These are phyloP conservation scores for Galeopsis tetrahit DNA, from an alignment of 257 asterid species.

Conservation along the genomic window DNA sequence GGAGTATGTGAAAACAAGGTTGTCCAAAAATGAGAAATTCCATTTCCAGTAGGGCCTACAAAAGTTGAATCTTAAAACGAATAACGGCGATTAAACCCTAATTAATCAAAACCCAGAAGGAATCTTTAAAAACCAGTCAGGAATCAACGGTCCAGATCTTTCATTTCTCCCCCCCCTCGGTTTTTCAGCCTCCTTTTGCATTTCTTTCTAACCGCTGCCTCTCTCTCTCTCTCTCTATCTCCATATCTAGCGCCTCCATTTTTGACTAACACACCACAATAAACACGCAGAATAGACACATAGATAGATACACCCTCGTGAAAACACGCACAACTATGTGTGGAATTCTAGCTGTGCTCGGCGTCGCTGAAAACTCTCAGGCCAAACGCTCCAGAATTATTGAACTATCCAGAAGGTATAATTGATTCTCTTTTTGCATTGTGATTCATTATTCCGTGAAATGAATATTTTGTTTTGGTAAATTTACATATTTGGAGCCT, in stretches of 20 bases:
- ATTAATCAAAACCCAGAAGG: conserved; percentile 31
- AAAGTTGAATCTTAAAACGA: conserved; percentile 35
- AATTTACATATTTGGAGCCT: background rate
- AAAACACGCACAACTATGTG: conserved; percentile 60
- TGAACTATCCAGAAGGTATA: conserved; percentile 91
- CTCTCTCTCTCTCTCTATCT: conserved; percentile 13
- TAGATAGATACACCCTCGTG: conserved; percentile 14
- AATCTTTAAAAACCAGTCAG: conserved; percentile 38
- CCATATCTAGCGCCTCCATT: conserved; percentile 29
- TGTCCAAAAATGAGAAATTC: background rate
- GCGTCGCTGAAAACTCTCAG: conserved; percentile 76
- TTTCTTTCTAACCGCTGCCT: conserved; percentile 34
- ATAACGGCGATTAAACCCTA: conserved; percentile 46
- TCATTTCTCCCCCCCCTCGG: background rate
- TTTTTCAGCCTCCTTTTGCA: conserved; percentile 35
- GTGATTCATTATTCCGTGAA: background rate
- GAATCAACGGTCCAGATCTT: conserved; percentile 42
- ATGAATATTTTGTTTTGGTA: background rate
- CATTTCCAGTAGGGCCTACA: conserved; percentile 29
- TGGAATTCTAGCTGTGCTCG: conserved; percentile 96
- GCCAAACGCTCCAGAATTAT: conserved; percentile 84
- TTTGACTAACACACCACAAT: conserved; percentile 8
- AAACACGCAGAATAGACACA: background rate
- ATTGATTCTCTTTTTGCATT: conserved; percentile 23
- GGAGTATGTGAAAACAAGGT: too few relatives aligned